Conservation (phyloP, 2,329 filamentous ascomycete species). For the Cladosporium sp. region DNA sequence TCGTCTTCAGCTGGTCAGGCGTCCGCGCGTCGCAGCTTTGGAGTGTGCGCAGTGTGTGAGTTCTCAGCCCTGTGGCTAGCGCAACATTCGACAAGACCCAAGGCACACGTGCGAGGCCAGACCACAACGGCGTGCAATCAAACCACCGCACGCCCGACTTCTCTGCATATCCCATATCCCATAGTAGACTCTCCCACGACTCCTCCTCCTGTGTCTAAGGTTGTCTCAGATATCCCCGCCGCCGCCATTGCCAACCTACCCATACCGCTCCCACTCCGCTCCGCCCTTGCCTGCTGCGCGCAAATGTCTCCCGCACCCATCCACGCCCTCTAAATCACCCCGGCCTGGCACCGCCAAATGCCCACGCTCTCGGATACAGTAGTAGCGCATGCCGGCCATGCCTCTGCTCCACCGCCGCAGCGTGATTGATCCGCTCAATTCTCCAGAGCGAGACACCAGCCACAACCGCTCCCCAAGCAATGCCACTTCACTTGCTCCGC, state of each 20-base stretch:
- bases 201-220: not conserved
- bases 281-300: constrained; percentile 4
- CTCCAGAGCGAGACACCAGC: constrained; percentile 20
- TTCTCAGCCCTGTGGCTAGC: constrained; percentile 6
- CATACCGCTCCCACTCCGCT: not conserved
- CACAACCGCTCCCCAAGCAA: not conserved
- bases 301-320: constrained; percentile 7
- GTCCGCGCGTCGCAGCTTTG: not conserved
- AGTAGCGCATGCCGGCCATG: constrained; percentile 33
- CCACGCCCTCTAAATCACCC: not conserved
- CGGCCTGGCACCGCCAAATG: constrained; percentile 2
- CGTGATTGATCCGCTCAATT: constrained; percentile 41
- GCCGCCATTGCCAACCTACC: not conserved
- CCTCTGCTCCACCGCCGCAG: constrained; percentile 43
- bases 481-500: constrained; percentile 13
- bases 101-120: constrained; percentile 5
- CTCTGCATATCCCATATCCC: not conserved
- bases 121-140: constrained; percentile 9
- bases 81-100: not conserved
- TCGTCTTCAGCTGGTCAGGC: not conserved
- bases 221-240: constrained; percentile 3
- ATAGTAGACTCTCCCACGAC: not conserved
- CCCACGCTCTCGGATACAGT: not conserved
- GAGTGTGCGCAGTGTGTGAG: not conserved
- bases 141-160: not conserved